phyloP scores from a whole-genome alignment of 1,284 basidiomycete genomes.

The Rhizoctonia solani region DNA sequence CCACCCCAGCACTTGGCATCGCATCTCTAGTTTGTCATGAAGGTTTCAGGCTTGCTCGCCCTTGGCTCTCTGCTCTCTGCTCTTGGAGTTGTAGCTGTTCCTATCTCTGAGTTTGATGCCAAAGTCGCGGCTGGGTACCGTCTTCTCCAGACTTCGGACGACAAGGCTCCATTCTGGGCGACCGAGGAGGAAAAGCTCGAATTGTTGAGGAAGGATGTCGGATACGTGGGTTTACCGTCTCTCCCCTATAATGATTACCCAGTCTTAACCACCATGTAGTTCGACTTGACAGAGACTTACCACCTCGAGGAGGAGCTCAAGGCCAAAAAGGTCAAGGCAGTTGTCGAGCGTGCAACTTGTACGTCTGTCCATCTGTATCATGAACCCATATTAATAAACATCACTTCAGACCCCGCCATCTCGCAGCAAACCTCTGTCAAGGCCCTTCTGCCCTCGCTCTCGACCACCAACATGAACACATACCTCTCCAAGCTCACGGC shows the following conservation, averaged over 20 bases:
- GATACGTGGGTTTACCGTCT: constrained; percentile 45
- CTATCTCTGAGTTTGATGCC: constrained; percentile 40
- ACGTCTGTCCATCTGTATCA: neutral
- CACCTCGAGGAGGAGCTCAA: constrained; percentile 4
- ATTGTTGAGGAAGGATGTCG: constrained; percentile 46
- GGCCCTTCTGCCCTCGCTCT: constrained; percentile 50
- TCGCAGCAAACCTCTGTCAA: constrained; percentile 49
- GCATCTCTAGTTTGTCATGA: too few species aligned
- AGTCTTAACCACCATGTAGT: too few species aligned
- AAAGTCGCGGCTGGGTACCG: constrained; percentile 52
- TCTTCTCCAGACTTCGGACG: constrained; percentile 55
- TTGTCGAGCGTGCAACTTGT: constrained; percentile 32
- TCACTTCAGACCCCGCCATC: constrained; percentile 43
- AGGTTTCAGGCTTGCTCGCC: constrained; percentile 12
- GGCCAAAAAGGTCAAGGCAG: neutral
- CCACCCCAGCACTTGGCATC: too few species aligned
- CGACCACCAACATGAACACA: constrained; percentile 50
- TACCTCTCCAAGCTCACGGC: constrained; percentile 49
- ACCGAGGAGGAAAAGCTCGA: constrained; percentile 60
- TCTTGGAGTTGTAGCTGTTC: constrained; percentile 5
- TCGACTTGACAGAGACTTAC: constrained; percentile 15
- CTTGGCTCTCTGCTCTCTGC: constrained; percentile 3
- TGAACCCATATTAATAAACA: neutral
- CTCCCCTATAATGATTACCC: neutral
- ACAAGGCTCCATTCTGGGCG: constrained; percentile 56